Conservation (phyloP, 2,329 filamentous ascomycete species). For the Arthrocladium fulminans region DNA sequence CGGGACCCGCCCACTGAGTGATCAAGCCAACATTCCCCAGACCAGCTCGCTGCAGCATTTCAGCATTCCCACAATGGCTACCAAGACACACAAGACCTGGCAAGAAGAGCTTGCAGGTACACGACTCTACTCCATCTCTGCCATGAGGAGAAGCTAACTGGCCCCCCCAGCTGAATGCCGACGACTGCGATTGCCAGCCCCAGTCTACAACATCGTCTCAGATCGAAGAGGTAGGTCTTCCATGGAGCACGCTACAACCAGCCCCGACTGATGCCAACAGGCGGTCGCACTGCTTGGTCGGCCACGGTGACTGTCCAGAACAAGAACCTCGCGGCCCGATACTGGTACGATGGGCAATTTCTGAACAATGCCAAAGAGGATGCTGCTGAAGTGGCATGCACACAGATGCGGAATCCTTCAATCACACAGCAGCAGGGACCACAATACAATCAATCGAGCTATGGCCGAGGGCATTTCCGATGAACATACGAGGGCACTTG, state of each 20-base stretch:
- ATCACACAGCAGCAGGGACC: slow-evolving; percentile 13
- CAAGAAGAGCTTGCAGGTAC: slow-evolving; percentile 51
- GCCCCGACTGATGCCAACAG: slow-evolving; percentile 37
- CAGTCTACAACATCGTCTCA: slow-evolving; percentile 62
- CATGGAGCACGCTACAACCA: slow-evolving; percentile 16
- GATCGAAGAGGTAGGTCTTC: slow-evolving; percentile 49
- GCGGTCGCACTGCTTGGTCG: slow-evolving; percentile 85
- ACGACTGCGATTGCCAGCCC: slow-evolving; percentile 29
- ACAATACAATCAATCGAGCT: slow-evolving; percentile 7
- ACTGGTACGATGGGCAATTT: slow-evolving; percentile 85
- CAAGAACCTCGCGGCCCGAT: slow-evolving; percentile 59
- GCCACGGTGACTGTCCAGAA: slow-evolving; percentile 66
- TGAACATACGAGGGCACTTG: neutral
- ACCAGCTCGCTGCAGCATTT: no score
- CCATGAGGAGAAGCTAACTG: slow-evolving; percentile 6
- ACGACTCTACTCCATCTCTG: slow-evolving; percentile 17
- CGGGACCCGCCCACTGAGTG: no score
- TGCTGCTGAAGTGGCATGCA: slow-evolving; percentile 68
- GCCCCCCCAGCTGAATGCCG: slow-evolving; percentile 21
- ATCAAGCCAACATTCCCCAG: neutral
- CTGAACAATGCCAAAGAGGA: slow-evolving; percentile 84
- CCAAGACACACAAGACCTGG: slow-evolving; percentile 30
- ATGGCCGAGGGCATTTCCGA: slow-evolving; percentile 3
- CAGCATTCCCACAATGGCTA: slow-evolving; percentile 19
- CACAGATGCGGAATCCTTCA: slow-evolving; percentile 26